Evolutionary conservation across 1,284 basidiomycete species (phyloP), one percentile per base, ranked within the genome.

Genomic region (Melampsora larici-populina): DNA sequence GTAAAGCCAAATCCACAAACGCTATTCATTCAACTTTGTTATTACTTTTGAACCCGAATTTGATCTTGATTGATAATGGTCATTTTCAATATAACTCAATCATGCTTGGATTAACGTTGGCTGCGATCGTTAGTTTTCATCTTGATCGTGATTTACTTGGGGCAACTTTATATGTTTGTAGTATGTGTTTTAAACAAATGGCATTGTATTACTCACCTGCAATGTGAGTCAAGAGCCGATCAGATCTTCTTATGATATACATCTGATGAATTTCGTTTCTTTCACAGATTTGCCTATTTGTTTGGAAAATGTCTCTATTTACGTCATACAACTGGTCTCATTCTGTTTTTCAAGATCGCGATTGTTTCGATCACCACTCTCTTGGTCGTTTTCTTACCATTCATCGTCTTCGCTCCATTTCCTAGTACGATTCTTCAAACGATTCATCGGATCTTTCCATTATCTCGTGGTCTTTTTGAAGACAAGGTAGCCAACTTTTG

Each of bases 401-500:
- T 91, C 86, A 86, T 92, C 17, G 87, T 88, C n/a, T 87, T 5
- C 87, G 89, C 72, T 86, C 86, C 18, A 87, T 87, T 24, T 82
- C 86, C 21, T 84, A 85, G 21, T 8, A 31, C 49, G 7, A 67
- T 91, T 75, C 79, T 87, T n/a, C 88, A 90, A 79, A 89, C 92
- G 2, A 85, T 94, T 64, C 86, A 86, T 31, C 90, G 94, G 18
- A 93, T 97, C 80, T 97, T 97, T 83, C 94, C 94, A 0, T 92
- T 97, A 82, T 87, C 88, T 5, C 89, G 93, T 60, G 94, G 94
- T 9, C 86, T 97, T 6, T 97, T 97, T 81, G 94, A 97, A 83
- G 94, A 97, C 86, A 97, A 97, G 83, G 94, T 97, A 29, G 92
- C 94, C 64, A 97, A 97, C 83, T 92, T 96, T 82, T 97, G 94